Conservation (phyloP, 2,329 filamentous ascomycete species). For the Trichophyton rubrum region DNA sequence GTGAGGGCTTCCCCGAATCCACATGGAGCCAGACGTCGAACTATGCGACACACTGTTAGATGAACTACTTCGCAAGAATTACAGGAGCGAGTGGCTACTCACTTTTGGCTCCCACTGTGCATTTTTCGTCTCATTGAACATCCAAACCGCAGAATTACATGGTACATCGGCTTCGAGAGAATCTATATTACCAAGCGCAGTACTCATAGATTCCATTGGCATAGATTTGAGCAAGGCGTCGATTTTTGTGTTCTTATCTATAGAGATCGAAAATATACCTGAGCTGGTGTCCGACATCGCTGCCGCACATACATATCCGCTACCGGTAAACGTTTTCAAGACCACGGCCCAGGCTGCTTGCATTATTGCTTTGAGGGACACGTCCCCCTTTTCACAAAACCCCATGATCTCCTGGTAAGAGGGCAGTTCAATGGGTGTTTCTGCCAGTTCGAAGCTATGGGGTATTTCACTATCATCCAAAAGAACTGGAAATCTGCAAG, state of each 20-base stretch:
- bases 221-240: background rate
- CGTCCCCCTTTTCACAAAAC: background rate
- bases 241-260: background rate
- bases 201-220: background rate
- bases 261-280: background rate
- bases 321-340: background rate
- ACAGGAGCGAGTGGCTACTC: background rate
- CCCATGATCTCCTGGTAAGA: background rate
- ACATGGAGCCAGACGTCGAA: background rate
- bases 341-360: background rate
- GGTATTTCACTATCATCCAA: background rate
- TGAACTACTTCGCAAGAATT: background rate
- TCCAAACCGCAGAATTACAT: background rate
- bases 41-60: background rate
- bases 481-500: background rate
- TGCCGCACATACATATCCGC: background rate
- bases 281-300: background rate
- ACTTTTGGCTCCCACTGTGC: background rate
- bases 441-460: background rate
- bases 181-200: background rate
- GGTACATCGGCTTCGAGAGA: background rate
- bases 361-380: background rate
- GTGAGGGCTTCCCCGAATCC: background rate
- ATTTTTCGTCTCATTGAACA: background rate
- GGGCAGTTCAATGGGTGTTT: background rate